Base-by-base conservation (phyloP, 768 basidiomycete species). In the Rickenella mellea region DNA sequence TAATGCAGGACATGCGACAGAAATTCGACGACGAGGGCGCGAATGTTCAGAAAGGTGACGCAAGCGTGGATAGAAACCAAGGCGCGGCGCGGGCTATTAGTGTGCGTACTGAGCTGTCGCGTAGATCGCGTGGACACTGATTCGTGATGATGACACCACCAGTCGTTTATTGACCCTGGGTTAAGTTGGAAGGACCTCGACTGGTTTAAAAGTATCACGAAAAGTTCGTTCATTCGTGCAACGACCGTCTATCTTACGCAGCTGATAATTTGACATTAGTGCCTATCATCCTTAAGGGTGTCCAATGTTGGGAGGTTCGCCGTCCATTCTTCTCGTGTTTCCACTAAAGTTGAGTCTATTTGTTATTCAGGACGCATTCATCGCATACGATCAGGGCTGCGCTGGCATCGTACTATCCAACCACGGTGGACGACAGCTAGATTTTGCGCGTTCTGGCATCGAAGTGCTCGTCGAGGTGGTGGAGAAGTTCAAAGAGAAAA, bases 131-230 rank as follows among this genome's bases (percentile, higher is more conserved):
- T 52, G 2, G 54, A 20, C 14, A 12, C 27, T 24, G 33, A 4
- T 28, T 28, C 15, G 17, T 14, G 21, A 5, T 14, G 15, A 24
- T 28, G 27, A 22, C 12, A 14, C 20, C 14, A 3, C 43, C 63
- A 92, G 78, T 86, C 87, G 1, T 99, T 99, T 63, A 98, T 98
- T 50, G 96, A 99, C 56, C 91, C 94, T 0, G 74, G 80, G 2
- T 64, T 97, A 44, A 73, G 74, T 44, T 98, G 94, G 94, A 69
- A 71, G 27, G 91, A 94, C 54, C 66, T 94, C 28, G 64, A 72
- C 0, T 94, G 69, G 65, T 69, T 76, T 59, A 66, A 69, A 51
- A 66, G 63, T 36, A 79, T 80, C 43, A 80, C 78, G 3, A 74
- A 70, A 51, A 75, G 69, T 68, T 44, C 14, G 57, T 47, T 12